Conservation (phyloP, 352 stramenopile genomes). For the Pythium guiyangense region DNA sequence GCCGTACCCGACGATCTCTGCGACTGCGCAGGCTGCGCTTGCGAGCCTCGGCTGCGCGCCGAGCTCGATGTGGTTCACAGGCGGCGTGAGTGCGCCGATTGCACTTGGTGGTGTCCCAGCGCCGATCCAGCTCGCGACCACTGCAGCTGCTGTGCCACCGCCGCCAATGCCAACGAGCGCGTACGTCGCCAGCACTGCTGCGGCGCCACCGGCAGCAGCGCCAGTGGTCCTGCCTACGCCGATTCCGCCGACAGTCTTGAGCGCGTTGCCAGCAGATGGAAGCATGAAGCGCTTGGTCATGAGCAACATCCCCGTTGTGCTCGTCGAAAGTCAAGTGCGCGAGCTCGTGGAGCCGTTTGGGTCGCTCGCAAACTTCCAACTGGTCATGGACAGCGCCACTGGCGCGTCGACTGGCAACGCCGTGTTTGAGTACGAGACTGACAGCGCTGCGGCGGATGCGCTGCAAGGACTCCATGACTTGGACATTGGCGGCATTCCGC, state of each 20-base stretch:
- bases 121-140: no score
- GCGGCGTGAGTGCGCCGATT: slow-evolving; percentile 14
- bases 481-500: slow-evolving; percentile 63
- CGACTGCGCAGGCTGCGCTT: slow-evolving; percentile 72
- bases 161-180: not conserved
- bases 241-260: slow-evolving; percentile 3
- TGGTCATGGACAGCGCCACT: slow-evolving; percentile 51
- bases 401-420: slow-evolving; percentile 59
- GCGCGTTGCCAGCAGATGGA: slow-evolving; percentile 6
- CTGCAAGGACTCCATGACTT: slow-evolving; percentile 72
- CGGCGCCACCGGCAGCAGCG: not conserved
- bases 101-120: slow-evolving; percentile 7
- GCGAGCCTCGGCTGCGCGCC: slow-evolving; percentile 77
- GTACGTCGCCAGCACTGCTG: no score
- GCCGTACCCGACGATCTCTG: slow-evolving; percentile 59
- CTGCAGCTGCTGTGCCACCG: slow-evolving; percentile 7
- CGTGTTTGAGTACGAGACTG: slow-evolving; percentile 78
- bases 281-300: slow-evolving; percentile 60
- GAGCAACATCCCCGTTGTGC: slow-evolving; percentile 77
- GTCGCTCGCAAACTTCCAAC: slow-evolving; percentile 52
- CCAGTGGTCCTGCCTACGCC: not conserved
- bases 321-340: slow-evolving; percentile 75
- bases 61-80: slow-evolving; percentile 73
- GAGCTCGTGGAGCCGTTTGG: slow-evolving; percentile 86
- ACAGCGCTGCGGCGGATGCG: slow-evolving; percentile 46